Conservation (phyloP, 2,329 filamentous ascomycete genomes). For the Penicillium sp. region DNA sequence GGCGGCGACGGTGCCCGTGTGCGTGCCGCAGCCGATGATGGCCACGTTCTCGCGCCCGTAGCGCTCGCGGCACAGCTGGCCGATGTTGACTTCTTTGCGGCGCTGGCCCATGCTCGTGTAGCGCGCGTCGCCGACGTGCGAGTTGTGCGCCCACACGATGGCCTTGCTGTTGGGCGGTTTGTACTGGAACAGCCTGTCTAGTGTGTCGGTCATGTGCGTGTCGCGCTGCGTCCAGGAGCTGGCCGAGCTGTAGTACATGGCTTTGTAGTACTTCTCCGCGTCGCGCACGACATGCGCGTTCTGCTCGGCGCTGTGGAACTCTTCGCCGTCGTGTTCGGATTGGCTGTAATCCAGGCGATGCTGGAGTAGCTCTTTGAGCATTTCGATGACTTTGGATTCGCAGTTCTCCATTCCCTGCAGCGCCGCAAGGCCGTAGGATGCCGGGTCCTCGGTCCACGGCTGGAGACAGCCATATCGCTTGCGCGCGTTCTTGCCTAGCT, state of each 20-base stretch:
- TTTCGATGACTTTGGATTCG: slow-evolving; percentile 43
- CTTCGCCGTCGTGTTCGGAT: slow-evolving; percentile 38
- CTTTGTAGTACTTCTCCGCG: slow-evolving; percentile 50
- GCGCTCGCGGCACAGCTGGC: slow-evolving; percentile 49
- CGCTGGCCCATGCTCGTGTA: slow-evolving; percentile 47
- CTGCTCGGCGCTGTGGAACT: slow-evolving; percentile 49
- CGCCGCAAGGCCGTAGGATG: slow-evolving; percentile 46
- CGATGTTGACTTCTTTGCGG: slow-evolving; percentile 48
- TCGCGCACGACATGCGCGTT: slow-evolving; percentile 50
- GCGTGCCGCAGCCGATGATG: slow-evolving; percentile 47
- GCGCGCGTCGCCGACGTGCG: slow-evolving; percentile 52
- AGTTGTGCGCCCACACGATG: slow-evolving; percentile 54
- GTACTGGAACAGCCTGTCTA: slow-evolving; percentile 42
- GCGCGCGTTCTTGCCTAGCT: slow-evolving; percentile 42
- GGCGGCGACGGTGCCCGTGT: slow-evolving; percentile 51
- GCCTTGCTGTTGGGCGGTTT: slow-evolving; percentile 40
- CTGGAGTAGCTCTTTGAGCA: slow-evolving; percentile 44
- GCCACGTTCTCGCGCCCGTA: slow-evolving; percentile 39
- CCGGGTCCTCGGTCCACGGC: slow-evolving; percentile 49
- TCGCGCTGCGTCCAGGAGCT: slow-evolving; percentile 52
- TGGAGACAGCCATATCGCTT: slow-evolving; percentile 46
- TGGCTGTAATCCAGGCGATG: slow-evolving; percentile 41
- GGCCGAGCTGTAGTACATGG: slow-evolving; percentile 50
- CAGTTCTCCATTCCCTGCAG: slow-evolving; percentile 43
- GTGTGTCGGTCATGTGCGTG: slow-evolving; percentile 50